These are phyloP conservation scores for Tirmania nivea DNA, from an alignment of 495 filamentous ascomycete species.

Conservation along the genomic window DNA sequence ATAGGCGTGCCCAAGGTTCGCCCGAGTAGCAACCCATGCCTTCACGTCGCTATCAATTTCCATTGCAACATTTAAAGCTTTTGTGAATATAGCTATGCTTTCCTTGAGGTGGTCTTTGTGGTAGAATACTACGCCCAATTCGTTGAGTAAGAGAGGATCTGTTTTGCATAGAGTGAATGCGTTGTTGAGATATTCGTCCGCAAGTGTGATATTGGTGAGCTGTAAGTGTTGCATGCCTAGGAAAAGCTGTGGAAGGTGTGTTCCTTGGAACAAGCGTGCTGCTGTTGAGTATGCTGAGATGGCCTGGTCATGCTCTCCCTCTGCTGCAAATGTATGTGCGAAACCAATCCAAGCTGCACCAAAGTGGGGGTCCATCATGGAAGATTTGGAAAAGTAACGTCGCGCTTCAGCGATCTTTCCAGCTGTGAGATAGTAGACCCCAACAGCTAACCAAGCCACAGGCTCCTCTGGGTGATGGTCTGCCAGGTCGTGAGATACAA, in stretches of 20 bases:
- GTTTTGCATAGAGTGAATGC: conserved; percentile 54
- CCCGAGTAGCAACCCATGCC: conserved; percentile 70
- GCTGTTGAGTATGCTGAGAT: conserved; percentile 96
- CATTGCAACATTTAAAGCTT: conserved; percentile 51
- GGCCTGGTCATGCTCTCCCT: conserved; percentile 96
- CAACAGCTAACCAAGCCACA: conserved; percentile 79
- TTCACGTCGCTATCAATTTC: conserved; percentile 60
- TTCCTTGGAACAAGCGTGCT: conserved; percentile 86
- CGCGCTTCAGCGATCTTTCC: conserved; percentile 80
- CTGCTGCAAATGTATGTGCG: conserved; percentile 98
- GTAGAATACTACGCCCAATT: conserved; percentile 84
- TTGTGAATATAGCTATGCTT: conserved; percentile 48
- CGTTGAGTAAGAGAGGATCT: conserved; percentile 83
- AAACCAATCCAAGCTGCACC: conserved; percentile 98
- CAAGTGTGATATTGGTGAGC: conserved; percentile 80
- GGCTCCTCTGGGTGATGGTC: conserved; percentile 82
- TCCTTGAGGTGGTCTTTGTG: conserved; percentile 62
- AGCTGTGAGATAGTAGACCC: conserved; percentile 81
- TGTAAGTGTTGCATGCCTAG: conserved; percentile 96
- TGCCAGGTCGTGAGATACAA: conserved; percentile 83
- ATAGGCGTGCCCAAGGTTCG: conserved; percentile 74
- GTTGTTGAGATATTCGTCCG: conserved; percentile 84
- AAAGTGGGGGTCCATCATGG: conserved; percentile 92
- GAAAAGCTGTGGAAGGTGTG: conserved; percentile 88
- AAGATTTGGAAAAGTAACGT: conserved; percentile 89